These are phyloP conservation scores for Silybum marianum DNA, from an alignment of 129 eudicot genomes.

Conservation along the genomic window DNA sequence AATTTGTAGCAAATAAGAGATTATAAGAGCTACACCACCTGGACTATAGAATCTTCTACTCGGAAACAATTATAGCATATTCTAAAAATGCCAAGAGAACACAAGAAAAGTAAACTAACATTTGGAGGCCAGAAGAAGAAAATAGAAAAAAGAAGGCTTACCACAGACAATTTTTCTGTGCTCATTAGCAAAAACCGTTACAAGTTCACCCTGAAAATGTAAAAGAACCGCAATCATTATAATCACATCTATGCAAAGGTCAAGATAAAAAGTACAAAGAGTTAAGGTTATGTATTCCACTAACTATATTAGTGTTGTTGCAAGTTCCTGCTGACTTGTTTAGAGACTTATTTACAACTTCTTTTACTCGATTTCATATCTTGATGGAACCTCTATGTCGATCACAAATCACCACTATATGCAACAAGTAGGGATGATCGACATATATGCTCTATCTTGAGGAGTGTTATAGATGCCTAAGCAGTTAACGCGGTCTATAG, in stretches of 20 bases:
- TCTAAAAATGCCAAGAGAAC: neutral
- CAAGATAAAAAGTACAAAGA: neutral
- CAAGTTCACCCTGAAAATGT: constrained; percentile 80
- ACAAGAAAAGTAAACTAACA: neutral
- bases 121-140: constrained; percentile 1
- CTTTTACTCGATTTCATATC: neutral
- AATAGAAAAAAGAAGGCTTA: constrained; percentile 41
- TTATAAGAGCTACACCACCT: too few relatives aligned
- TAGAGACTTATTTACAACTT: neutral
- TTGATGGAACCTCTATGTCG: too few relatives aligned
- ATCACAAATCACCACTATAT: too few relatives aligned
- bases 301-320: neutral
- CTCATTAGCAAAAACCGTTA: constrained; percentile 87
- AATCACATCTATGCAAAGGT: neutral
- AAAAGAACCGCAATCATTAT: constrained; percentile 20
- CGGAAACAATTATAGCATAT: neutral
- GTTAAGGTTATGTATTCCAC: neutral
- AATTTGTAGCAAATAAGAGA: too few relatives aligned
- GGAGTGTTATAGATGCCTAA: too few relatives aligned
- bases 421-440: too few relatives aligned
- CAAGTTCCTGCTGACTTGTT: neutral
- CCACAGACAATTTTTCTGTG: constrained; percentile 83
- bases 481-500: too few relatives aligned
- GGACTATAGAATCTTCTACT: too few relatives aligned
- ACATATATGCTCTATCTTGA: too few relatives aligned